Conservation (phyloP, 2,329 filamentous ascomycete species). For the Xylariomycetidae sp. region DNA sequence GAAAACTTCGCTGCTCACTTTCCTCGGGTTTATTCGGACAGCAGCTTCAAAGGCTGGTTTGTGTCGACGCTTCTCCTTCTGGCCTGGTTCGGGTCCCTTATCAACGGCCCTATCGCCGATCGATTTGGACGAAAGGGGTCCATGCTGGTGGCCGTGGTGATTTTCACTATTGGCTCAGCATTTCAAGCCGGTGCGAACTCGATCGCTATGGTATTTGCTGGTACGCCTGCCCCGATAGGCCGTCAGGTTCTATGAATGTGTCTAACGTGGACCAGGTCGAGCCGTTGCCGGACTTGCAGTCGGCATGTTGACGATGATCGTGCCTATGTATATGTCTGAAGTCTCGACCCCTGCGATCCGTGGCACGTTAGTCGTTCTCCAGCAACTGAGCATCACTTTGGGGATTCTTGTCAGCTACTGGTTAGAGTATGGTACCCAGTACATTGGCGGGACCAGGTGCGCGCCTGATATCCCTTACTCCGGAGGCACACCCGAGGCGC, state of each 20-base stretch:
- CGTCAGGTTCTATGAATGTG: too few species aligned
- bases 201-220: conserved; percentile 34
- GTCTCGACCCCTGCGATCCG: conserved; percentile 44
- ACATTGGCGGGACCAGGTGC: conserved; percentile 40
- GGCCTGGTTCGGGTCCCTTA: conserved; percentile 45
- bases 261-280: conserved; percentile 24
- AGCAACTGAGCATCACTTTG: conserved; percentile 37
- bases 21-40: conserved; percentile 35
- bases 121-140: conserved; percentile 29
- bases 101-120: conserved; percentile 35
- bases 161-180: conserved; percentile 6
- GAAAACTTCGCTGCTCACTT: conserved; percentile 32
- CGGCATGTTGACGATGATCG: conserved; percentile 34
- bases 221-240: too few species aligned
- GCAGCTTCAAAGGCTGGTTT: conserved; percentile 48
- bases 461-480: conserved; percentile 42
- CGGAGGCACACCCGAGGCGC: conserved; percentile 33
- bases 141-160: conserved; percentile 29
- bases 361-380: conserved; percentile 41
- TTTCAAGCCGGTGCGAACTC: conserved; percentile 34
- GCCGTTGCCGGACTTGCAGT: conserved; percentile 40
- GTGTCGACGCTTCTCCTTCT: conserved; percentile 43
- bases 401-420: conserved; percentile 40
- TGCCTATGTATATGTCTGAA: conserved; percentile 30
- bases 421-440: conserved; percentile 37